Evolutionary conservation across 2,329 filamentous ascomycete genomes (phyloP).

Genomic region (Fusarium tuaranense): DNA sequence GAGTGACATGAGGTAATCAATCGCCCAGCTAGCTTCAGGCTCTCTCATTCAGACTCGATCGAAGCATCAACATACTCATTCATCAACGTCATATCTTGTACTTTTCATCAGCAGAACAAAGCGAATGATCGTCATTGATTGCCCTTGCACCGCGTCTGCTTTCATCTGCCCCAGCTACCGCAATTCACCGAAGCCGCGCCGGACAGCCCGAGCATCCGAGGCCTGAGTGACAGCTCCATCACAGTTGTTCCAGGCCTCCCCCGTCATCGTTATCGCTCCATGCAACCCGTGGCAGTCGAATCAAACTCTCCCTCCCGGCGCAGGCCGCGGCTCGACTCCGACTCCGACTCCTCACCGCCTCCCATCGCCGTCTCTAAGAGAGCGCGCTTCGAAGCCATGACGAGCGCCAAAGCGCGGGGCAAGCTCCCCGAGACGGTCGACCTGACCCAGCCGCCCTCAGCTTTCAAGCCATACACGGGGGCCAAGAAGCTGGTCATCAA

Average conservation of each 20-base stretch:
- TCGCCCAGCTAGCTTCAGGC: background rate
- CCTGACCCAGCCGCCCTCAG: constrained; percentile 49
- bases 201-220: constrained; percentile 37
- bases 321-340: constrained; percentile 52
- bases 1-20: background rate
- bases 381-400: constrained; percentile 49
- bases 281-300: constrained; percentile 49
- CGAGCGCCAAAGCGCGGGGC: constrained; percentile 53
- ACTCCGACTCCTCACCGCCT: constrained; percentile 42
- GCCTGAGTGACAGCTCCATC: constrained; percentile 43
- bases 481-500: constrained; percentile 93
- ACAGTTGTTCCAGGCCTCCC: constrained; percentile 45
- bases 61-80: background rate
- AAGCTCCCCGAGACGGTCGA: constrained; percentile 55
- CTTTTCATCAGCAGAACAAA: background rate
- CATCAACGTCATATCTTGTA: background rate
- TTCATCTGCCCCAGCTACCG: background rate
- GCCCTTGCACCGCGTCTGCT: background rate
- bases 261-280: constrained; percentile 38
- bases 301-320: constrained; percentile 52
- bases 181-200: constrained; percentile 17
- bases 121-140: background rate
- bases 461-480: constrained; percentile 79
- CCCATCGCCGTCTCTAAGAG: constrained; percentile 47
- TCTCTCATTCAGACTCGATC: background rate